Base-by-base conservation (phyloP, 805 yeast species). In the Yarrowia sp. region DNA sequence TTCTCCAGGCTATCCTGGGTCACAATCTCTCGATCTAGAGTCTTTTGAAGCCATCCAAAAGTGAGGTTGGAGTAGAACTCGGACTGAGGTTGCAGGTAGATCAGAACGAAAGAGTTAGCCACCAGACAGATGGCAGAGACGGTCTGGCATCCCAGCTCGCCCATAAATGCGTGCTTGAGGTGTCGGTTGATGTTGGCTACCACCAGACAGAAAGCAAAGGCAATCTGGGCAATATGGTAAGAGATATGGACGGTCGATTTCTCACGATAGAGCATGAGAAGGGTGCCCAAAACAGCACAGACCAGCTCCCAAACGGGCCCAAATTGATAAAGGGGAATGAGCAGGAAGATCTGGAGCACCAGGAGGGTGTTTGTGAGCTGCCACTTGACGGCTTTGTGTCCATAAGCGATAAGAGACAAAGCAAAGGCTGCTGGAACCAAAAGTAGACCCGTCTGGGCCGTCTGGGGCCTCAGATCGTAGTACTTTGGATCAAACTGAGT, bases 21-120 rank as follows among this genome's bases (percentile, higher is more conserved):
- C 19, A 59, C 65, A 12, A 59, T 45, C 8, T 59, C 65, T 5
- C 46, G 41, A 14, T 59, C 65, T 14, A 59, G 52, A 5, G 65
- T 59, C 35, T 59, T 59, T 8, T 59, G 65, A 14, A 59, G 65
- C 65, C 65, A 59, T n/a, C 65, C 65, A 36, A 59, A 59, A 14
- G 65, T 59, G 41, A 59, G 40, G 14, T 59, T 59, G 32, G 65
- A 59, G 52, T 35, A 59, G 16, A 59, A 59, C 52, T 45, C 42
- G 16, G 65, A 59, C 8, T 8, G 22, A 15, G 65, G 65, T 11
- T 59, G 65, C 12, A 59, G 42, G 15, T 22, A 43, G 42, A 52
- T 35, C 42, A 35, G 42, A 2, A 59, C 41, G 16, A 45, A 14
- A 4, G 65, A 43, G 35, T 45, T 59, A 26, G 42, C 26, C 2